Evolutionary conservation across 129 eudicot genomes (phyloP), one percentile per base, ranked within the genome.

Genomic region (Centrapalus pauciflorus): DNA sequence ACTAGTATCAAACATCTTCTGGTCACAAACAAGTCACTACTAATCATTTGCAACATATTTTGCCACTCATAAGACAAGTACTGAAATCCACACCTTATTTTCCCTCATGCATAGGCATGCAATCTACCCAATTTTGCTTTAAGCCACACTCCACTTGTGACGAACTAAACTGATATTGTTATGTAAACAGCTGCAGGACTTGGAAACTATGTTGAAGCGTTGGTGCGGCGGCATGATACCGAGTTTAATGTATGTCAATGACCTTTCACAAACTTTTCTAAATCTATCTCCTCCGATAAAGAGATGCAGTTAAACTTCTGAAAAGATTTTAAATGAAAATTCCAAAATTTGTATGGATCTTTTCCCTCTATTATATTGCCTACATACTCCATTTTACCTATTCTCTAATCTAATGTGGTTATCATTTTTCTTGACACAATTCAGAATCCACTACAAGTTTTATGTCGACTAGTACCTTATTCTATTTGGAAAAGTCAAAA

Each of bases 191-290:
- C 98, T 77, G 83, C 98, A 45, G 98, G 98, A 79, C 75, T 92
- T 57, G 98, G 98, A 38, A 92, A 82, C 89, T 92, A 88, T 55
- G 98, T 88, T 51, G 98, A 92, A 84, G 96, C 98, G 50, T 77
- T 92, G 81, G 96, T 83, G 69, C 88, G 83, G 4, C 82, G 95
- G 56, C 96, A 92, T 76, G 98, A 92, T 52, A 88, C 81, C 2
- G 98, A 88, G 59, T 92, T 92, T 70, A 90, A 83, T 72, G 97
- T 90, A 90, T 32, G 85, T 51, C 16, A 24, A 29, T 21, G 20
- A 50, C 48, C 17, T 54, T 37, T 20, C 10, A 4, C 49, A 11
- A 23, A 28, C 38, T n/a, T 54, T 23, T 66, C 30, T 30, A 7
- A 17, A 19, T 65, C 38, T 11, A 52, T 40, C 55, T 45, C n/a